Evolutionary conservation across 2,329 filamentous ascomycete genomes (phyloP).

Genomic region (Botryotinia convoluta): DNA sequence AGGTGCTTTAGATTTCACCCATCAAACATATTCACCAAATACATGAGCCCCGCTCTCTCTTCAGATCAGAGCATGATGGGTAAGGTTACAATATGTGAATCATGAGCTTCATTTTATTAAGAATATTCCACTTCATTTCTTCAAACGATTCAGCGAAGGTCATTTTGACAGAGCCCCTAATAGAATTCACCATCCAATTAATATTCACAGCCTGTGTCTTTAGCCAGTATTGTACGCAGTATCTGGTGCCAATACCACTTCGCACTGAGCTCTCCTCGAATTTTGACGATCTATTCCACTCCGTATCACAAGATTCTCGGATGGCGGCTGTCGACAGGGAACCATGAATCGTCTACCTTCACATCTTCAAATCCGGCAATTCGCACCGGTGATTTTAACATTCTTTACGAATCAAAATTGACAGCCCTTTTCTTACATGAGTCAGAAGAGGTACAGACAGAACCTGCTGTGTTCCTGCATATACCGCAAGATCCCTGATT

Average conservation of each 20-base stretch:
- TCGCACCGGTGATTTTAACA: too few species aligned
- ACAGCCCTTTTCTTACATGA: not conserved
- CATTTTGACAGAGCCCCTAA: rapidly evolving
- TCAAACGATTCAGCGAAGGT: not conserved
- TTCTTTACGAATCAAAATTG: not conserved
- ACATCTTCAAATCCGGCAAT: too few species aligned
- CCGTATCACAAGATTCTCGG: not conserved
- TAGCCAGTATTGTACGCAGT: not conserved
- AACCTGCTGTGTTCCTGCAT: too few species aligned
- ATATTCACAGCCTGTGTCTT: not conserved
- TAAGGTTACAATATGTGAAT: not conserved
- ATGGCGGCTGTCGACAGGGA: too few species aligned
- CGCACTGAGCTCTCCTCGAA: rapidly evolving
- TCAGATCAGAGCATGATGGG: too few species aligned
- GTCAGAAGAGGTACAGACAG: too few species aligned
- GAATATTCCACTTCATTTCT: rapidly evolving
- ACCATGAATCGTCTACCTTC: not conserved
- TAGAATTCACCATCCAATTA: too few species aligned
- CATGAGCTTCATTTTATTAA: not conserved
- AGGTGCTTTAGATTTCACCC: too few species aligned
- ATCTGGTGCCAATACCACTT: not conserved
- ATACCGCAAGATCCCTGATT: not conserved
- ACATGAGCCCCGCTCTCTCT: not conserved
- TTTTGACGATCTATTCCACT: not conserved
- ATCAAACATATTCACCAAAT: not conserved